Base-by-base conservation (phyloP, 2,329 filamentous ascomycete species). In the Hypoxylon sp. region DNA sequence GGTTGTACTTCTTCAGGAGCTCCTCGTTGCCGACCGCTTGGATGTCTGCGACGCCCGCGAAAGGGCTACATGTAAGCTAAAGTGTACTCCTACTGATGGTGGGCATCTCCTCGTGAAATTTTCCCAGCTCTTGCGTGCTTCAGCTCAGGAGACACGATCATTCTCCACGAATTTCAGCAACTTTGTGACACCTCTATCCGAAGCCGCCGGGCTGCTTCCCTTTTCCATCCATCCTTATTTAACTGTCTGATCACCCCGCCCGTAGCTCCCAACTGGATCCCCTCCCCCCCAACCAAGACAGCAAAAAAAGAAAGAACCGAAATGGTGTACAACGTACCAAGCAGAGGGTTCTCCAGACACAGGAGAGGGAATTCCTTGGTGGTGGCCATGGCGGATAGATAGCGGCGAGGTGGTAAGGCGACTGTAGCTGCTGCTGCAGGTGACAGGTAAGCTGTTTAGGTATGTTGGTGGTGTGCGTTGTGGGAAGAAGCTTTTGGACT, bases 331-430 rank as follows among this genome's bases (percentile, higher is more conserved):
- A 74, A 80, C 85, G 72, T 82, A 94, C 91, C 94, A 74, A 99
- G 91, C 74, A 99, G 89, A 79, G 95, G 95, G 82, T 99, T 99
- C 90, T 97, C 95, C 75, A 99, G 83, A 81, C 91, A 95, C 76
- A 98, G 86, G 75, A 99, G 91, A 80, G 92, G 85, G 83, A 91
- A 98, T 80, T 93, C 90, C 82, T 93, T 91, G 73, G 80, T 77
- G 72, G 89, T 79, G 76, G 91, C 85, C 92, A 97, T 97, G 69
- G 75, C 82, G 74, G 68, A 74, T 19, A 56, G n/a, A 10, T 57
- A 50, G 7, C 48, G 58, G 56, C 58, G 55, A 53, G 51, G 52
- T 68, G 34, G 52, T 68, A 30, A 65, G 13, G 50, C 34, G 17
- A 55, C 30, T 24, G 30, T 13, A 8, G 26, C 7, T 32, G 44